Conservation (phyloP, 306 rosid genomes). For the Gastrolobium villosum region DNA sequence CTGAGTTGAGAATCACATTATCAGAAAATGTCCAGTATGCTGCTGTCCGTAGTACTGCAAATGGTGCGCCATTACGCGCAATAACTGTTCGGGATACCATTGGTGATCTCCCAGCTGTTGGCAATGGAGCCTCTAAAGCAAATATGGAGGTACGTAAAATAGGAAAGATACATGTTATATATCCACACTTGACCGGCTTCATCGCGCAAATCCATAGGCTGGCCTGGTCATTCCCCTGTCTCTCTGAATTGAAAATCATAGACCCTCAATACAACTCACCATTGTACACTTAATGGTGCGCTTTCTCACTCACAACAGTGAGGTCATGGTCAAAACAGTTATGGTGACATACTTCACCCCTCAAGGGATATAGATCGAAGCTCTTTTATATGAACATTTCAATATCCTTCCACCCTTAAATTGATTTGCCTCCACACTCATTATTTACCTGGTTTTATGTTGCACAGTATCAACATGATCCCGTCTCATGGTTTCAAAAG, state of each 20-base stretch:
- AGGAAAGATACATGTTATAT: not conserved
- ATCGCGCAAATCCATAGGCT: too few species aligned
- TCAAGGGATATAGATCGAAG: too few species aligned
- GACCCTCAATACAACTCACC: too few species aligned
- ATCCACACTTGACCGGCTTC: not conserved
- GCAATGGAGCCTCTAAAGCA: conserved; percentile 84
- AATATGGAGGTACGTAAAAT: conserved; percentile 69
- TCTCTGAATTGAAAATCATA: too few species aligned
- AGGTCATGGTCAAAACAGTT: too few species aligned
- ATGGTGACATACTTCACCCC: too few species aligned
- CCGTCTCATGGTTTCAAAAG: conserved; percentile 94
- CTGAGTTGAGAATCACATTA: conserved; percentile 76
- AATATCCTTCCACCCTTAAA: not conserved
- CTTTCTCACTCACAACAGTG: too few species aligned
- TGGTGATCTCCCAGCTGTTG: conserved; percentile 94
- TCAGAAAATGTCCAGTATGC: conserved; percentile 75
- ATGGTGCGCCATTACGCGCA: conserved; percentile 94
- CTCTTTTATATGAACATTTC: too few species aligned
- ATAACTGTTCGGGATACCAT: conserved; percentile 95
- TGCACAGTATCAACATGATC: conserved; percentile 76
- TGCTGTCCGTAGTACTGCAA: conserved; percentile 87
- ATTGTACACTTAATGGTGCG: too few species aligned
- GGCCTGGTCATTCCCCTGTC: too few species aligned
- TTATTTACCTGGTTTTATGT: conserved; percentile 35
- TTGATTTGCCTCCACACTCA: conserved; percentile 23